phyloP scores from a whole-genome alignment of 768 basidiomycete genomes.

The Pleurotus sapidus region DNA sequence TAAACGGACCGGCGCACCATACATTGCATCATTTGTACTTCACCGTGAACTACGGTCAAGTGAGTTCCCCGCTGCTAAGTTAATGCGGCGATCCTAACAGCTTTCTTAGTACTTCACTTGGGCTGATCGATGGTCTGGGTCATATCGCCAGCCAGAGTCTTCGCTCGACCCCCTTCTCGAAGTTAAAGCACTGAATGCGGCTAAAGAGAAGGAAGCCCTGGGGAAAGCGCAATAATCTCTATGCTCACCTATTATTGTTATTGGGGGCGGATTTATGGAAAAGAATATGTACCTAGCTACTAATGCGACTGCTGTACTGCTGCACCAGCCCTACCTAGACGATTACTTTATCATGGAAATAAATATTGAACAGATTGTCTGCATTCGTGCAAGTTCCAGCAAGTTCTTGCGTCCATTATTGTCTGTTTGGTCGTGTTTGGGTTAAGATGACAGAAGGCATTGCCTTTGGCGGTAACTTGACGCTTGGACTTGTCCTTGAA shows the following conservation, averaged over 20 bases:
- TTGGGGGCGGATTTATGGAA: neutral
- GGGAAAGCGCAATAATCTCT: neutral
- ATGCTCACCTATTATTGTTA: neutral
- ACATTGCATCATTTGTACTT: slow-evolving; percentile 97
- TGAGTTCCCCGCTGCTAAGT: slow-evolving; percentile 25
- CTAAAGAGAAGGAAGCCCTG: slow-evolving; percentile 11
- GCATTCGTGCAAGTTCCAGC: neutral
- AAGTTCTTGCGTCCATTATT: neutral
- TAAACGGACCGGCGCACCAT: slow-evolving; percentile 99
- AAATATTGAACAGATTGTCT: no score
- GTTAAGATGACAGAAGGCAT: neutral
- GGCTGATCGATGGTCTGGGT: slow-evolving; percentile 80
- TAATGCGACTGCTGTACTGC: neutral
- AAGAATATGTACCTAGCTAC: neutral
- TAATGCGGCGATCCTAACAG: slow-evolving; percentile 2
- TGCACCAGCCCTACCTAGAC: no score
- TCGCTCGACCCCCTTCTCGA: slow-evolving; percentile 84
- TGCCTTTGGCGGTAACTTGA: neutral
- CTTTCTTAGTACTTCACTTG: slow-evolving; percentile 88
- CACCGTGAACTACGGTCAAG: slow-evolving; percentile 94
- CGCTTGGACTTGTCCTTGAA: neutral
- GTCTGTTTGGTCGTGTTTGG: neutral
- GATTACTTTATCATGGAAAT: no score
- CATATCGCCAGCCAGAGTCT: slow-evolving; percentile 86
- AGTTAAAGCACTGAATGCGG: slow-evolving; percentile 32